A percentile compares a stretch with the other conserved stretches of the same genome.
Conservation (phyloP, 345 rosid species). For the Trapa bicornis region DNA sequence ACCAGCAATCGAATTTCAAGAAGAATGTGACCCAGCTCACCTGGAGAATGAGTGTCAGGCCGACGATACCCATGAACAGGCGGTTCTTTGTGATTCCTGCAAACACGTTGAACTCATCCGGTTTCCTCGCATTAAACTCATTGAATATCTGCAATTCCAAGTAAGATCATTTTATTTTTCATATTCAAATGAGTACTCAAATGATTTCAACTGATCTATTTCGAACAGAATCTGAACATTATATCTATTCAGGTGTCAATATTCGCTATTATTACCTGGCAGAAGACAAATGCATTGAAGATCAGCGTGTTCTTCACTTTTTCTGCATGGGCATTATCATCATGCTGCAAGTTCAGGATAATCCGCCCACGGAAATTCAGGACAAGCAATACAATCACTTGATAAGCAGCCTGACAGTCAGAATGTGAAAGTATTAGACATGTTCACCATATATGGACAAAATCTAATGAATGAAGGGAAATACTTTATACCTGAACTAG, state of each 20-base stretch:
- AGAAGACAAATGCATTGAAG: constrained; percentile 85
- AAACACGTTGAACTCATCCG: constrained; percentile 75
- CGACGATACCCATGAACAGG: constrained; percentile 73
- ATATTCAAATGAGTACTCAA: no score
- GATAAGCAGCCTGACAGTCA: constrained; percentile 48
- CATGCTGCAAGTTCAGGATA: constrained; percentile 34
- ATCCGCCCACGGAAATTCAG: constrained; percentile 62
- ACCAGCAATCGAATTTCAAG: neutral
- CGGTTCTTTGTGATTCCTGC: constrained; percentile 52
- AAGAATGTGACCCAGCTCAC: constrained; percentile 19
- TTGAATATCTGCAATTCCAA: constrained; percentile 54
- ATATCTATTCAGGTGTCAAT: neutral
- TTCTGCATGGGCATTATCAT: constrained; percentile 22
- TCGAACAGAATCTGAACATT: no score
- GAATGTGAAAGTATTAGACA: no score
- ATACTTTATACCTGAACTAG: constrained; percentile 37
- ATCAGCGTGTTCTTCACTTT: constrained; percentile 73
- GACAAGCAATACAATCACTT: constrained; percentile 61
- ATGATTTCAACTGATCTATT: no score
- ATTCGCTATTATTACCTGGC: constrained; percentile 47
- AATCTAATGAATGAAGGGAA: no score
- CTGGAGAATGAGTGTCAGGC: constrained; percentile 64
- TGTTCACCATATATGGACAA: no score
- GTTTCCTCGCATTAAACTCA: constrained; percentile 92
- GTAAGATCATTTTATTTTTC: neutral